Base-by-base conservation (phyloP, 2,329 filamentous ascomycete genomes). In the Pseudogymnoascus sp. region DNA sequence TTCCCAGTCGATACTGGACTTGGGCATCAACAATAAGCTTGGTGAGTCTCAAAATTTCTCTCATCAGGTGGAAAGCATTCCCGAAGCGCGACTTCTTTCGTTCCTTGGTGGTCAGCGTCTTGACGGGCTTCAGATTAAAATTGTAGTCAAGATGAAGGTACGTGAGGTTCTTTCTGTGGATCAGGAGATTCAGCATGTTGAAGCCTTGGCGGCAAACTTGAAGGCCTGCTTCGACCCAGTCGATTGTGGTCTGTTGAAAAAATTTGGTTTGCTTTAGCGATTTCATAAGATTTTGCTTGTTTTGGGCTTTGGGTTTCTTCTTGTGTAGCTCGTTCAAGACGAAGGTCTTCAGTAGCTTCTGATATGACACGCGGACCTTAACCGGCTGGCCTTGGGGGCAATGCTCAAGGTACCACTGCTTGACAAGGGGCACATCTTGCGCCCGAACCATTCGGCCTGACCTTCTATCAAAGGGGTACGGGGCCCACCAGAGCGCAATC, bases 121-220 rank as follows among this genome's bases (percentile, higher is more conserved):
- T 99, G 74, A 99, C 94, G 2, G 94, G 94, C 80, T 99, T 99
- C 75, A 99, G 73, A 76, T 99, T 99, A 81, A 99, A 99, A 77
- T 99, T 99, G 80, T 97, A 99, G 73, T 99, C 94, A 62, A 99
- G 86, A 81, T 99, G 95, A 62, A 99, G 83, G 72, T 99, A 99
- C 0, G 94, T 99, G 69, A 99, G 79, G 75, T 99, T 99, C 82
- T 99, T 99, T 71, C 94, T 89, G 73, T 99, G 94, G 68, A 99
- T 99, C 68, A 99, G 80, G 61, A 99, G 81, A 71, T 99, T 99
- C 64, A 99, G 81, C 93, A 99, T 99, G 78, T 99, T 99, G 82
- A 97, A 99, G 62, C 94, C 94, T 74, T 99, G 94, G 60, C 94
- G 87, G 75, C 94, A 99, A 65, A 99, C 94, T 78, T 99, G 95